Evolutionary conservation across 225 moss, liverwort and hornwort species (phyloP), one percentile per base, ranked within the genome.

Genomic region (Asterella californica): DNA sequence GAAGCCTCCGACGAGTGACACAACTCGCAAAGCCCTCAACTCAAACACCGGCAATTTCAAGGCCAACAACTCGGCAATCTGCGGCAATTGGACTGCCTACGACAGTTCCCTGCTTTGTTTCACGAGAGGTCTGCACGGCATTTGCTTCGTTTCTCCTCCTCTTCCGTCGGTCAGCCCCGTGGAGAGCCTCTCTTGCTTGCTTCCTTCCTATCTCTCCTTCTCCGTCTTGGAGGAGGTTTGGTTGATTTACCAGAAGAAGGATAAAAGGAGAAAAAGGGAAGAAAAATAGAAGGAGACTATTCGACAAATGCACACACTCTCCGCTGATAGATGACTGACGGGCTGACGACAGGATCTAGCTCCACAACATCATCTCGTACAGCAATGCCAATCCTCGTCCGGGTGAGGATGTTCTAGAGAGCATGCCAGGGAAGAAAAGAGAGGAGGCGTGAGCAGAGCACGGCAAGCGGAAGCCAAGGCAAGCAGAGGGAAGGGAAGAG

Each of bases 321-420:
- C 7, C 18, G 10, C 46, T 2, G 17, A 17, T 17, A 36, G 10
- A 47, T 27, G n/a, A 32, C 27, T 48, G 25, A 72, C 48, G 42
- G 2, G 42, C 0, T 69, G 42, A 17, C 33, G 27, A 17, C 73
- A n/a, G 11, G 15, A 57, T 76, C 22, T 36, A 59, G 4, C 22
- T 76, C 57, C 21, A 76, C 34, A 22, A 21, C 34, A 38, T 74
- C 73, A 52, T 38, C 59, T 76, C 55, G 53, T 59, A 24, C 24
- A 57, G 57, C 75, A 76, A 57, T 76, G 75, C 75, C 75, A 18
- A 52, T 37, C 74, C 52, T 74, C 60, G 30, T 45, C 32, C 17
- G 25, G 42, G 18, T 18, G 27, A 78, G 49, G 47, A 64, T 46
- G 48, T 66, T 25, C 11, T 36, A 22, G 76, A 32, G 55, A 18